phyloP scores from a whole-genome alignment of 345 rosid species.

The Pelargonium nanum region DNA sequence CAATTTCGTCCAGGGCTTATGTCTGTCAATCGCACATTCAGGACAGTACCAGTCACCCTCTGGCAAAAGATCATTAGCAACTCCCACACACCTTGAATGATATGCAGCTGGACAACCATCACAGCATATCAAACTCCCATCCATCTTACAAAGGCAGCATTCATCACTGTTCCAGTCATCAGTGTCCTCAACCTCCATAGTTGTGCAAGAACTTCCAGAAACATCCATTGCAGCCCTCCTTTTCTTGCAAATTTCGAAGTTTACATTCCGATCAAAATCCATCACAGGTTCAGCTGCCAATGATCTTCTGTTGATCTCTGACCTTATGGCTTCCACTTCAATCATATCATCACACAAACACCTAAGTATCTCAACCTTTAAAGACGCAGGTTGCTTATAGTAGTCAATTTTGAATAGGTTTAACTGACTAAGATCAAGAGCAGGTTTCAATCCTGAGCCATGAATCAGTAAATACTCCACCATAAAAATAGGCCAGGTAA shows the following conservation, averaged over 20 bases:
- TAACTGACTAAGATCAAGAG: conserved; percentile 44
- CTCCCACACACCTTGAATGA: conserved; percentile 92
- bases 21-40: conserved; percentile 66
- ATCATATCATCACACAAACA: conserved; percentile 74
- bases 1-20: conserved; percentile 42
- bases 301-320: conserved; percentile 66
- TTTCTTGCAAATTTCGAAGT: conserved; percentile 42
- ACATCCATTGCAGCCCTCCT: conserved; percentile 36
- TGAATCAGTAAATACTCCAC: conserved; percentile 61
- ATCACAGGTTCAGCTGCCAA: conserved; percentile 49
- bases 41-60: conserved; percentile 98
- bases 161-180: conserved; percentile 83
- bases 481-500: conserved; percentile 85
- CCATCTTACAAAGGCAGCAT: conserved; percentile 95
- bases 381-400: conserved; percentile 51
- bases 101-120: conserved; percentile 99
- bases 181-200: conserved; percentile 49
- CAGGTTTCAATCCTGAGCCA: conserved; percentile 41
- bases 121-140: conserved; percentile 85
- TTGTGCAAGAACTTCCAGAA: conserved; percentile 34
- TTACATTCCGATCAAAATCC: conserved; percentile 48
- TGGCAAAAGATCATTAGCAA: conserved; percentile 69
- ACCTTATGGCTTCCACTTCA: conserved; percentile 61
- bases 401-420: conserved; percentile 57
- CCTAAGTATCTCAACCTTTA: conserved; percentile 62